phyloP scores from a whole-genome alignment of 2,329 filamentous ascomycete genomes.

The Ceratocystis harringtonii region DNA sequence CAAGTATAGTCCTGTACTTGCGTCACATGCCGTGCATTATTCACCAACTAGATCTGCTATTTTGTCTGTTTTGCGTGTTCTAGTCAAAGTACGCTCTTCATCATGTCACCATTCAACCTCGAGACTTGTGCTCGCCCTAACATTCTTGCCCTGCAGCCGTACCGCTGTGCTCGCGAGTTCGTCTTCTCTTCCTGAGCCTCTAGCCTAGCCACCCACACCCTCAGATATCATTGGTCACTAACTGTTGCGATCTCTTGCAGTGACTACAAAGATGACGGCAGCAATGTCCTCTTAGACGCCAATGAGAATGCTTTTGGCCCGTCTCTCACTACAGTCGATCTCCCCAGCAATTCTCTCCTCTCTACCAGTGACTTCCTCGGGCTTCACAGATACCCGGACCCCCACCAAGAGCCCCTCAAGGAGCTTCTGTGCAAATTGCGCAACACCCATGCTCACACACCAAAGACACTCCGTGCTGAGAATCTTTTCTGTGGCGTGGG shows the following conservation, averaged over 20 bases:
- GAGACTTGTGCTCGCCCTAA: slow-evolving; percentile 61
- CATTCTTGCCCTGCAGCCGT: slow-evolving; percentile 61
- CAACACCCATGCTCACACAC: slow-evolving; percentile 70
- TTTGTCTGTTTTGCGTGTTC: not conserved
- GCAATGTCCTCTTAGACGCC: slow-evolving; percentile 87
- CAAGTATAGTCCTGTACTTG: not conserved
- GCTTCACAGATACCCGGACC: slow-evolving; percentile 89
- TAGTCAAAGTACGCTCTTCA: slow-evolving; percentile 9
- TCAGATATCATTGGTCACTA: not conserved
- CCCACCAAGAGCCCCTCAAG: slow-evolving; percentile 81
- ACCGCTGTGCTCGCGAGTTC: slow-evolving; percentile 70
- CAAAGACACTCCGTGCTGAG: slow-evolving; percentile 55
- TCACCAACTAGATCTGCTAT: not conserved
- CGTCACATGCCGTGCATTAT: not conserved
- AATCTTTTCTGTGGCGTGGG: slow-evolving; percentile 92
- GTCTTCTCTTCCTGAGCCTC: slow-evolving; percentile 24
- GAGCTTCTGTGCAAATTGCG: slow-evolving; percentile 72
- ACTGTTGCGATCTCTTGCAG: slow-evolving; percentile 31
- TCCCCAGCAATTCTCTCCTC: slow-evolving; percentile 25
- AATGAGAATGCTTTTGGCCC: slow-evolving; percentile 97
- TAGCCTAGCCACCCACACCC: not conserved
- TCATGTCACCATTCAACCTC: slow-evolving; percentile 54
- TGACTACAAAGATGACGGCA: slow-evolving; percentile 98
- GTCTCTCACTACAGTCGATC: slow-evolving; percentile 42
- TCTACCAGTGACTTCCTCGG: slow-evolving; percentile 54